These are phyloP conservation scores for Dorcoceras hygrometricum DNA, from an alignment of 257 asterid genomes.

Conservation along the genomic window DNA sequence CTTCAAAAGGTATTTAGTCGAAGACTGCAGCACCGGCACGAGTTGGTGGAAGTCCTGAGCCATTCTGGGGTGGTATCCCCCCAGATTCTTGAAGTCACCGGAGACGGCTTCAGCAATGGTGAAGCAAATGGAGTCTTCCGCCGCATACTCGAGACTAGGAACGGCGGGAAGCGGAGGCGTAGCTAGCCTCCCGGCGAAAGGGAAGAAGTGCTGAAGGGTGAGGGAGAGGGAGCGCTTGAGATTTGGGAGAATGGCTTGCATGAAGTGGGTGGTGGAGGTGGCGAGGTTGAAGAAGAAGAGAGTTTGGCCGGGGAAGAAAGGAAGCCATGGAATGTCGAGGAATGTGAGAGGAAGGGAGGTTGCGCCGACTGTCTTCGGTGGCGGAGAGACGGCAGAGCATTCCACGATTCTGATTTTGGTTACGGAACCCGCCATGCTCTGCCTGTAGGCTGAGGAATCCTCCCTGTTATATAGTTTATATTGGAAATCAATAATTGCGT, in stretches of 20 bases:
- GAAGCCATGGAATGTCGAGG: constrained; percentile 43
- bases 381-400: constrained; percentile 30
- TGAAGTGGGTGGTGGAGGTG: constrained; percentile 22
- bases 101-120: constrained; percentile 29
- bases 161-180: constrained; percentile 10
- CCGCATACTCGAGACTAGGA: constrained; percentile 30
- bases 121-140: constrained; percentile 31
- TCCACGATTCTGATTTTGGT: constrained; percentile 16
- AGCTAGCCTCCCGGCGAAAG: constrained; percentile 5
- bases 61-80: constrained; percentile 25
- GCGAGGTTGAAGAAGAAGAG: constrained; percentile 14
- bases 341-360: constrained; percentile 34
- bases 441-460: background rate
- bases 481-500: too few species aligned
- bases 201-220: constrained; percentile 16
- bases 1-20: too few species aligned
- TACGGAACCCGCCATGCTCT: background rate
- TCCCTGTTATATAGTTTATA: background rate
- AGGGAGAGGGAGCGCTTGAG: constrained; percentile 9
- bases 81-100: constrained; percentile 29
- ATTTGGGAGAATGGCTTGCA: background rate
- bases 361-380: constrained; percentile 29
- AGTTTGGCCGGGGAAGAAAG: constrained; percentile 35
- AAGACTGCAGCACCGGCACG: constrained; percentile 27
- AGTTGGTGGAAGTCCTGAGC: constrained; percentile 26